Conservation (phyloP, 169 alveolate species). For the Plasmodium billcollinsi region DNA sequence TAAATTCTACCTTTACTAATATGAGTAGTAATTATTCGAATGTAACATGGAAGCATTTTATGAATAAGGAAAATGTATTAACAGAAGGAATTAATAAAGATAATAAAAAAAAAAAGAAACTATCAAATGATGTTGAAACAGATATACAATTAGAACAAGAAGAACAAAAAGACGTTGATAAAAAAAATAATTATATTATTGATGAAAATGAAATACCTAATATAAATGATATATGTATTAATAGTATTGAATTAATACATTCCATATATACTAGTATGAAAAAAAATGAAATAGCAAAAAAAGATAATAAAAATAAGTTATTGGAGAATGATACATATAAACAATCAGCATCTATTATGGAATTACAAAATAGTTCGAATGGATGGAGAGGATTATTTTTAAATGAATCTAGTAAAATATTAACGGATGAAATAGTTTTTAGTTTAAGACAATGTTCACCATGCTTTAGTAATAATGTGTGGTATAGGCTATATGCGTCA, state of each 20-base stretch:
- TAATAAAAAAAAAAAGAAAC: not conserved
- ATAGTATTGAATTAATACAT: constrained; percentile 68
- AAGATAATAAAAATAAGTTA: constrained; percentile 17
- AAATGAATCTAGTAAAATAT: constrained; percentile 70
- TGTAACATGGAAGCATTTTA: constrained; percentile 72
- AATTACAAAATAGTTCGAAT: constrained; percentile 43
- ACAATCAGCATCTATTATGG: constrained; percentile 58
- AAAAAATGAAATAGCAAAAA: constrained; percentile 37
- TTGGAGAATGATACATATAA: constrained; percentile 20
- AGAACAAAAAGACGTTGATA: not conserved
- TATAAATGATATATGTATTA: constrained; percentile 33
- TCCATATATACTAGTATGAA: constrained; percentile 58
- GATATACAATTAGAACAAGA: too few relatives aligned
- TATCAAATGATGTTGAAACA: not conserved
- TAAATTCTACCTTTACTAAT: constrained; percentile 41
- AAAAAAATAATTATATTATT: not conserved
- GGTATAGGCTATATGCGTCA: constrained; percentile 76
- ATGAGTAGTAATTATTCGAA: constrained; percentile 29
- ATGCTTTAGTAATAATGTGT: constrained; percentile 58
- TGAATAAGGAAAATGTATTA: constrained; percentile 30
- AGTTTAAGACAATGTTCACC: constrained; percentile 74
- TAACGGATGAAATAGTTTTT: constrained; percentile 76
- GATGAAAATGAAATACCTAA: constrained; percentile 21
- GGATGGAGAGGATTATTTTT: constrained; percentile 76
- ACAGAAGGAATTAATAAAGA: constrained; percentile 5